Evolutionary conservation across 2,329 filamentous ascomycete species (phyloP).

Genomic region (Diplodia intermedia): DNA sequence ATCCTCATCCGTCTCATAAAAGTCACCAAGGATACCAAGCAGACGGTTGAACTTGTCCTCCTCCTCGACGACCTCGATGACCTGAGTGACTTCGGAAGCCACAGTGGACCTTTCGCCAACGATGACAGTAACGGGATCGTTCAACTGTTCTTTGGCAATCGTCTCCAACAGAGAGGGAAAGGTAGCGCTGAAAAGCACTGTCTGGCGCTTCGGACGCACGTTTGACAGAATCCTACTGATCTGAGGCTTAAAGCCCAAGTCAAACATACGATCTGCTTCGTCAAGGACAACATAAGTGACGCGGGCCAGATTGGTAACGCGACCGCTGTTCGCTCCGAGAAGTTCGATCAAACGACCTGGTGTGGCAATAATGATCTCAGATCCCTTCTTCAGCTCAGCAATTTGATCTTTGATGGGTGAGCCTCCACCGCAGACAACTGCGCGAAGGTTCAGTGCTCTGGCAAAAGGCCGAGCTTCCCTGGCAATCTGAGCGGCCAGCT

Average conservation of each 20-base stretch:
- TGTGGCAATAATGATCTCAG: conserved; percentile 91
- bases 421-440: conserved; percentile 92
- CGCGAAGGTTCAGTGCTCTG: conserved; percentile 81
- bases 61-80: conserved; percentile 83
- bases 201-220: conserved; percentile 89
- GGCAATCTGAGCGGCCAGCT: conserved; percentile 92
- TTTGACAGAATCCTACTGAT: conserved; percentile 96
- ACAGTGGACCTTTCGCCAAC: conserved; percentile 83
- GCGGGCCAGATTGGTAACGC: conserved; percentile 86
- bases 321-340: conserved; percentile 88
- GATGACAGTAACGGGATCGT: conserved; percentile 85
- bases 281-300: conserved; percentile 96
- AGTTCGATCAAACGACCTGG: conserved; percentile 96
- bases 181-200: conserved; percentile 93
- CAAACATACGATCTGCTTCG: conserved; percentile 98
- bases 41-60: conserved; percentile 82
- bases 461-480: conserved; percentile 93
- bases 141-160: conserved; percentile 85
- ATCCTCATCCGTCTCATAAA: conserved; percentile 88
- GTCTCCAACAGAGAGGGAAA: conserved; percentile 94
- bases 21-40: conserved; percentile 83
- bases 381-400: conserved; percentile 91
- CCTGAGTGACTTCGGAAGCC: conserved; percentile 79
- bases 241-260: conserved; percentile 99
- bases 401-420: conserved; percentile 98